Evolutionary conservation across 2,329 filamentous ascomycete genomes (phyloP), one percentile per base, ranked within the genome.

Genomic region (Stemphylium lycopersici): DNA sequence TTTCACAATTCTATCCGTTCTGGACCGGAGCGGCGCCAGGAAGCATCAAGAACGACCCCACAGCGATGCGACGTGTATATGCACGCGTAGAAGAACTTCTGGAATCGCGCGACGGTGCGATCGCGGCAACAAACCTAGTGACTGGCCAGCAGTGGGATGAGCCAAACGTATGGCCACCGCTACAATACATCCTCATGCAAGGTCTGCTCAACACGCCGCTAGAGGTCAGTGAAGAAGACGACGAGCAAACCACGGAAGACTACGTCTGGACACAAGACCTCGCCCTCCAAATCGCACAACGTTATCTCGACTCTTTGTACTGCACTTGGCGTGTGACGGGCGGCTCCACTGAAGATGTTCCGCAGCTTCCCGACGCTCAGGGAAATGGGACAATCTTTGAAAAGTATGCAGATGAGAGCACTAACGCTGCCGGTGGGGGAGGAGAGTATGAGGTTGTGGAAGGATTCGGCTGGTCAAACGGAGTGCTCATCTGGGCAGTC

Each of bases 401-500:
- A 71, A 89, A 89, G 78, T 89, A 89, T 67, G 78, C 77, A 11
- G 84, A 87, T 61, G 83, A 82, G 52, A 74, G 82, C 6, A 85
- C 81, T 40, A 86, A 87, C 58, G 82, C 80, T 0, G 84, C 83
- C 1, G 87, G 87, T 24, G 77, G 84, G 6, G 87, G 87, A 5
- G 87, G 87, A 59, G 87, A 89, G 77, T 89, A 89, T 69, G 81
- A 83, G 48, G 87, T 89, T 5, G 87, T 88, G 2, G 84, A 88
- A 73, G 87, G 87, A 1, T 90, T 90, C 62, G 87, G 87, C 6
- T 90, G 87, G 87, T 85, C 84, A 1, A 89, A 89, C 61, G 87
- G 87, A 26, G 86, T 89, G 47, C 70, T 89, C 26, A 83, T 90
- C 47, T 89, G 86, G 86, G 78, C 81, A 1, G 85, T 81, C 7